phyloP scores from a whole-genome alignment of 2,329 filamentous ascomycete species.

The Lasiodiplodia sp. region DNA sequence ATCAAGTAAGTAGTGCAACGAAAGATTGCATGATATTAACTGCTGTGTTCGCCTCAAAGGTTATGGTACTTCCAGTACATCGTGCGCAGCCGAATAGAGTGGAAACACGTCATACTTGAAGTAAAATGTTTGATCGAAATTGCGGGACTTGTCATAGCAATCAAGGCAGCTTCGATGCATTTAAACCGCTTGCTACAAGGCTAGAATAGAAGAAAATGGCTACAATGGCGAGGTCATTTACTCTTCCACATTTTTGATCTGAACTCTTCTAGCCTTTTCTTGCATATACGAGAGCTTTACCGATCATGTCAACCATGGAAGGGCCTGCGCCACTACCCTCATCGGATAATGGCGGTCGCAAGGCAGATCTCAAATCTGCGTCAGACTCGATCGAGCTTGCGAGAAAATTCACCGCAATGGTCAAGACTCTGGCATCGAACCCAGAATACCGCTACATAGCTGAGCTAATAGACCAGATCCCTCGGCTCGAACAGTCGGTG shows the following conservation, averaged over 20 bases:
- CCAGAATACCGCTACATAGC: not conserved
- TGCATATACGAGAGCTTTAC: not conserved
- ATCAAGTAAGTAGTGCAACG: not conserved
- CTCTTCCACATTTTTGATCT: not conserved
- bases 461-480: conserved; percentile 1
- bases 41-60: not conserved
- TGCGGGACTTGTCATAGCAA: not conserved
- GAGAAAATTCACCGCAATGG: not conserved
- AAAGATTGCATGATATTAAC: not conserved
- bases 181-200: not conserved
- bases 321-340: not conserved
- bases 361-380: not conserved
- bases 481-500: not conserved
- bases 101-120: not conserved
- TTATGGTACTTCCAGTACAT: not conserved
- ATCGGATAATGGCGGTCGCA: not conserved
- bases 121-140: not conserved
- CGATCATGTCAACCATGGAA: not conserved
- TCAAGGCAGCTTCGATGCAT: not conserved
- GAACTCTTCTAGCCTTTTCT: not conserved
- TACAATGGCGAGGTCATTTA: not conserved
- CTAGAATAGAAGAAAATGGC: not conserved
- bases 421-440: not conserved
- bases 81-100: not conserved
- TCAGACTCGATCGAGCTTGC: not conserved